phyloP scores from a whole-genome alignment of 2,329 filamentous ascomycete genomes.

The Epicoccum nigrum region DNA sequence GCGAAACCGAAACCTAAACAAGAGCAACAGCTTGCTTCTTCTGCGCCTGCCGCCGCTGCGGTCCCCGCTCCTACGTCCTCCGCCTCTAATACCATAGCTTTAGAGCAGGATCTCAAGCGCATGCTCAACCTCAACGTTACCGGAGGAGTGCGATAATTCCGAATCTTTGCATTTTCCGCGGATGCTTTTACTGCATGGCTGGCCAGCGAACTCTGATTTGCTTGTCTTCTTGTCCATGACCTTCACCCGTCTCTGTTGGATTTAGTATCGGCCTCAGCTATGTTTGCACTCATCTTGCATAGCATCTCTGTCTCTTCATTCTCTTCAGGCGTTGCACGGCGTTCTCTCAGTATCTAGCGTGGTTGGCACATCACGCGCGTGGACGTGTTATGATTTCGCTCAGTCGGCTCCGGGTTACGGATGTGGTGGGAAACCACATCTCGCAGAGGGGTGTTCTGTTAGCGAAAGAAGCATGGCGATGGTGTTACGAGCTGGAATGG shows the following conservation, averaged over 20 bases:
- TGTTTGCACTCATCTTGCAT: conserved; percentile 23
- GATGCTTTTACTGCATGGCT: conserved; percentile 38
- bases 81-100: conserved; percentile 29
- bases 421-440: conserved; percentile 7
- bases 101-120: conserved; percentile 47
- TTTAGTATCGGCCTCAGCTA: conserved; percentile 3
- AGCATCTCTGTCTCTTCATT: conserved; percentile 24
- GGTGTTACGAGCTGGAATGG: conserved; percentile 18
- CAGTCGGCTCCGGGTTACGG: conserved; percentile 6
- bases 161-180: conserved; percentile 16
- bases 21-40: conserved; percentile 27
- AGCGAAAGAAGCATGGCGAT: conserved; percentile 12
- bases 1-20: conserved; percentile 36
- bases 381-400: conserved; percentile 9
- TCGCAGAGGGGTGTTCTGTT: conserved; percentile 8
- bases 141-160: conserved; percentile 33
- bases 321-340: conserved; percentile 26
- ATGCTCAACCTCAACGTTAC: conserved; percentile 41
- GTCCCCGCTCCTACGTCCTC: conserved; percentile 24
- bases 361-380: conserved; percentile 21
- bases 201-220: conserved; percentile 25
- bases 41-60: conserved; percentile 23
- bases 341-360: conserved; percentile 14
- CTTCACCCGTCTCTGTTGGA: conserved; percentile 30
- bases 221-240: conserved; percentile 23